Base-by-base conservation (phyloP, 1,284 basidiomycete species). In the Anthracocystis setariae region DNA sequence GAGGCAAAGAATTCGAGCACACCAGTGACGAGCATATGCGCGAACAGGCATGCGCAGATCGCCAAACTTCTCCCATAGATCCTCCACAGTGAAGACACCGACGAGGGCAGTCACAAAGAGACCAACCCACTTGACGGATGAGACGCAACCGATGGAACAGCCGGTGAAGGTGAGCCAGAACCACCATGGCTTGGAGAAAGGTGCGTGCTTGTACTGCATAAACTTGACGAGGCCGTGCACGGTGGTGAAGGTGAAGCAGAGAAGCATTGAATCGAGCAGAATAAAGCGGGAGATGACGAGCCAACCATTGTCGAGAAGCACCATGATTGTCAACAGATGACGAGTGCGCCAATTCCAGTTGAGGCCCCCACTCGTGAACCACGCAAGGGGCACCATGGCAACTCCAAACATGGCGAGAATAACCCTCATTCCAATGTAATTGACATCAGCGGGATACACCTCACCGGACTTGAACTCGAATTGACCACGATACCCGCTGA, bases 1-100 rank as follows among this genome's bases (percentile, higher is more conserved):
- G 45, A 99, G 87, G 81, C 93, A 94, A 1, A 87, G 82, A 39
- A 93, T 87, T 20, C 95, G 88, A 2, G 95, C 94, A 44, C 87
- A 87, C 95, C 95, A 98, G 84, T 98, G 96, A 58, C 89, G 88
- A 23, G 90, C 84, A 86, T 98, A 97, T 50, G 92, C 90, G 58
- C 89, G 84, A 85, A 89, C 86, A 37, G 93, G 88, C 92, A 98
- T 94, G 74, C 88, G 90, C 10, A 97, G 86, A 83, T 98, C 95
- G 13, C 96, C 96, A 83, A 98, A 94, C 84, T 98, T 98, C 51
- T 94, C 91, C 95, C 95, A 98, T 3, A 98, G 88, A 81, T 98
- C 96, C 83, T 98, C 94, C 62, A 97, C 89, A 0, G 96, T 98
- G 85, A 98, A 98, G 3, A 96, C 84, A 33, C 96, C 95, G 32